Evolutionary conservation across 805 yeast species (phyloP).

Genomic region (Candida piceae): DNA sequence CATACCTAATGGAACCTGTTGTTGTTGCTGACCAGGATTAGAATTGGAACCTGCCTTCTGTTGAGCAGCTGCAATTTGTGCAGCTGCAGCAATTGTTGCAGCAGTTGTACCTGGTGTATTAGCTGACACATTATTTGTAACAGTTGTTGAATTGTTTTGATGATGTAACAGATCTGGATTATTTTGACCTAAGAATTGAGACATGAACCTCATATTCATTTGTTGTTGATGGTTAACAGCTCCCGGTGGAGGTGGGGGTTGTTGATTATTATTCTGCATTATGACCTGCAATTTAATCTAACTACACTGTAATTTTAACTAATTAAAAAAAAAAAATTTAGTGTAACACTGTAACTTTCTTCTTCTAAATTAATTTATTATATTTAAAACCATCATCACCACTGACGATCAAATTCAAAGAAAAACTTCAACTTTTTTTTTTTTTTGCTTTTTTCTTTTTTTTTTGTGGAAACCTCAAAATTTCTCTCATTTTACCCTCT

Average conservation of each 20-base stretch:
- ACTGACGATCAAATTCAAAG: too few relatives aligned
- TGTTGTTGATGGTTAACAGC: slow-evolving; percentile 19
- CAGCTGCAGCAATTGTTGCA: slow-evolving; percentile 20
- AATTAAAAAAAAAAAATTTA: too few relatives aligned
- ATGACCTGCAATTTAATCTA: too few relatives aligned
- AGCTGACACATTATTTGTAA: slow-evolving; percentile 1
- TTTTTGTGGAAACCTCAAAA: too few relatives aligned
- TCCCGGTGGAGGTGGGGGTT: slow-evolving; percentile 13
- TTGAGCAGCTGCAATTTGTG: slow-evolving; percentile 16
- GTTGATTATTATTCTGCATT: slow-evolving; percentile 19
- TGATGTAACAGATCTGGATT: slow-evolving; percentile 18
- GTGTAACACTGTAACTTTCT: too few relatives aligned
- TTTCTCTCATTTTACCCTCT: too few relatives aligned
- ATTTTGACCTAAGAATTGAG: slow-evolving; percentile 21
- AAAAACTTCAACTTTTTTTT: too few relatives aligned
- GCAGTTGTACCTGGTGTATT: slow-evolving; percentile 13
- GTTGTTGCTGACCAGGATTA: too few relatives aligned
- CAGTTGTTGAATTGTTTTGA: slow-evolving; percentile 6
- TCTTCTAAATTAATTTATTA: too few relatives aligned
- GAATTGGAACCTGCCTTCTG: slow-evolving; percentile 13
- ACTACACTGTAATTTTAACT: too few relatives aligned
- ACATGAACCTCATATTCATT: slow-evolving; percentile 22
- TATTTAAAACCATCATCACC: too few relatives aligned
- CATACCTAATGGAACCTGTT: slow-evolving; percentile 24
- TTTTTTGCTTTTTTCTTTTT: too few relatives aligned